Evolutionary conservation across 108 stramenopile genomes (phyloP), one percentile per base, ranked within the genome.

Genomic region (Pinguiococcus pyrenoidosus): DNA sequence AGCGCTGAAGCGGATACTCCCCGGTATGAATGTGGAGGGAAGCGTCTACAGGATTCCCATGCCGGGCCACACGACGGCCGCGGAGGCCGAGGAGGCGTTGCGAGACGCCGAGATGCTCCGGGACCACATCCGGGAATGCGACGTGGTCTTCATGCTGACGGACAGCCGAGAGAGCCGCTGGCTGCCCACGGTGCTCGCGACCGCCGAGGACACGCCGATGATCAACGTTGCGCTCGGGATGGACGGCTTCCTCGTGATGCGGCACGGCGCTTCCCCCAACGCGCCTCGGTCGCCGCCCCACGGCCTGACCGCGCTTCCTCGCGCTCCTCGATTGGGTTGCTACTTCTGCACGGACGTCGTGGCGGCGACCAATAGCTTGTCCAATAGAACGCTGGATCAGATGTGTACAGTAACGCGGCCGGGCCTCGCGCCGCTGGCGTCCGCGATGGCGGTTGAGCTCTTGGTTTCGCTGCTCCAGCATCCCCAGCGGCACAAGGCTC

Each of bases 341-440:
- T 99, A 99, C 55, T 99, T 96, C 71, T 99, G 97, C 79, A 86
- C 74, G 44, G 94, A 96, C 70, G 77, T 99, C 10, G 92, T 91
- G 1, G 92, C 92, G 22, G 92, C 97, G 3, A 85, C 79, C 40
- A 89, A 99, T 64, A 87, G 87, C 27, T 83, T 74, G 32, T 77
- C 76, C 17, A 88, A 93, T 64, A 78, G 93, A 5, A 99, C 97
- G 6, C 51, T 99, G 34, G 97, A 99, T 59, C 92, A 99, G 62
- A 94, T 96, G 67, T 99, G 97, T 62, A 99, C 97, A 4, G 64
- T 70, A 12, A 96, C 97, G 36, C 69, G 97, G 29, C 97, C 97
- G 9, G 97, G 97, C 4, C 71, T 99, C 29, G 90, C 94, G 1
- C 89, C 86, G 9, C 85, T 93, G 53, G 97, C 97, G 2, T 72